phyloP scores from a whole-genome alignment of 495 filamentous ascomycete species.

The Mytilinidion resinicola region DNA sequence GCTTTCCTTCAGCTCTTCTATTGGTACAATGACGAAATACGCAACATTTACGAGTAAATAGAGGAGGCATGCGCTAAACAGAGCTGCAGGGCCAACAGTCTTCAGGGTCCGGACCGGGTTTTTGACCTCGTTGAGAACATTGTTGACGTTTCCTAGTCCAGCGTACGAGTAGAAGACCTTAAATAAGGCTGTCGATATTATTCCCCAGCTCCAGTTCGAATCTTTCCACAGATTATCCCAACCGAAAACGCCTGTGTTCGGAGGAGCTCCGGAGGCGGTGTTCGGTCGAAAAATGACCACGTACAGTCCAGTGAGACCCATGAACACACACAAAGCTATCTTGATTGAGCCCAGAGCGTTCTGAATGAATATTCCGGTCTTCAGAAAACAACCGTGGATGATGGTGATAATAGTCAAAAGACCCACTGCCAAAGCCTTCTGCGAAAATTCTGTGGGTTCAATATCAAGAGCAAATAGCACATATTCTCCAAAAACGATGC shows the following conservation, averaged over 20 bases:
- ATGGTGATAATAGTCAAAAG: slow-evolving; percentile 28
- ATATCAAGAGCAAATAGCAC: slow-evolving; percentile 27
- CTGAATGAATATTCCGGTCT: slow-evolving; percentile 27
- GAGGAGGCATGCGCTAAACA: slow-evolving; percentile 54
- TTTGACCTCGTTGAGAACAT: slow-evolving; percentile 71
- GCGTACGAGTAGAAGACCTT: slow-evolving; percentile 70
- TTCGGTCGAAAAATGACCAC: slow-evolving; percentile 22
- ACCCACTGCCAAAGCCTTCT: slow-evolving; percentile 24
- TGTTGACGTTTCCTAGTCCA: slow-evolving; percentile 62
- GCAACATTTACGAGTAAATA: slow-evolving; percentile 67
- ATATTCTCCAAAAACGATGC: slow-evolving; percentile 32
- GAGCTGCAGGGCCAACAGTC: slow-evolving; percentile 54
- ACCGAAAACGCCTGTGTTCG: slow-evolving; percentile 8
- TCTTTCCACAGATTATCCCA: slow-evolving; percentile 44
- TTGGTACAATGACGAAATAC: slow-evolving; percentile 61
- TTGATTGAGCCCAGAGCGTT: slow-evolving; percentile 33
- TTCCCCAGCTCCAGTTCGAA: slow-evolving; percentile 50
- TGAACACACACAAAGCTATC: slow-evolving; percentile 35
- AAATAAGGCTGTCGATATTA: slow-evolving; percentile 58
- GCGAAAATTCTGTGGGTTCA: slow-evolving; percentile 13
- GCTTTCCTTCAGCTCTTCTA: slow-evolving; percentile 61
- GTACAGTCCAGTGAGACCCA: slow-evolving; percentile 40
- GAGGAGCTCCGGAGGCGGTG: background rate
- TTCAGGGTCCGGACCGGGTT: slow-evolving; percentile 61
- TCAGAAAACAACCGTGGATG: slow-evolving; percentile 30